Base-by-base conservation (phyloP, 371 early-diverging fungal genomes). In the Mortierella sp. region DNA sequence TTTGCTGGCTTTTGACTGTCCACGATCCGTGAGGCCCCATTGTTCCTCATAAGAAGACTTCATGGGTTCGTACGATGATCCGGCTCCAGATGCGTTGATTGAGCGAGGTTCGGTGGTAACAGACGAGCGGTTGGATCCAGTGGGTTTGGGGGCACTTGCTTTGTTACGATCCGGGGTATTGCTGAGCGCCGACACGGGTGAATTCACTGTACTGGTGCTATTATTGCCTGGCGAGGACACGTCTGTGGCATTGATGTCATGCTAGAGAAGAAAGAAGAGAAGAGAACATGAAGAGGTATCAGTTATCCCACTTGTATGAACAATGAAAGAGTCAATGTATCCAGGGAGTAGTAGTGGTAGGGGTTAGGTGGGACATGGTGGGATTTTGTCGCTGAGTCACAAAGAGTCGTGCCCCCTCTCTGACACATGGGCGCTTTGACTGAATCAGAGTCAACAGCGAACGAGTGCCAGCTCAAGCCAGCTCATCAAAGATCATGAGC, bases 61-160 rank as follows among this genome's bases (percentile, higher is more conserved):
- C 77, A 76, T 76, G 54, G 77, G 70, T 27, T 76, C 77, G 63
- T 60, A 69, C 28, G 77, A 68, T 49, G 78, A 64, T 12, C 73
- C 63, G 24, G 63, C 40, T 28, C 67, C 69, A n/a, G 65, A 41
- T 12, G 59, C 24, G 40, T 45, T 67, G 56, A 68, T 72, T 19
- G 66, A 47, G 39, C 67, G 77, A 27, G 77, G 67, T 39, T 54
- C 66, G 21, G 73, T 50, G 8, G 51, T 59, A n/a, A 55, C 27
- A 14, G 60, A 28, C 19, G 67, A 25, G n/a, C n/a, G n/a, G n/a
- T n/a, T n/a, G 14, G 62, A 47, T 16, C 27, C 40, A 21, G 59
- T 40, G 37, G 67, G 28, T 24, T 43, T 51, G 17, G 61, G 39
- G 21, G 54, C 31, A n/a, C 43, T 47, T n/a, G 31, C 47, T 49